phyloP scores from a whole-genome alignment of 768 basidiomycete genomes.

The Boletus subparvulus region DNA sequence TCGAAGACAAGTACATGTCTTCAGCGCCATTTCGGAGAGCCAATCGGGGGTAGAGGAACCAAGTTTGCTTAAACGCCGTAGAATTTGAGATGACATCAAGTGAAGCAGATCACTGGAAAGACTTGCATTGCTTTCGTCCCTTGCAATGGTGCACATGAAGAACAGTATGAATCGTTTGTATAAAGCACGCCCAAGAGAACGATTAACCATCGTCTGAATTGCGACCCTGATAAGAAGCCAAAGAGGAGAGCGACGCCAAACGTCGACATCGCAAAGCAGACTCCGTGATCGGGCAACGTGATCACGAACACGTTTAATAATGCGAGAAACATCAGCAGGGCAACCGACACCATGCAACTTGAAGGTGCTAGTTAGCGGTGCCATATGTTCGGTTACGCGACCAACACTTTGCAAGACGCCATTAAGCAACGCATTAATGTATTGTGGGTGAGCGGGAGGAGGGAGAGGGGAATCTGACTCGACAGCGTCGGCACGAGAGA shows the following conservation, averaged over 20 bases:
- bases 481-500: too few species aligned
- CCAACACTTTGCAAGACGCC: too few species aligned
- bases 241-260: slow-evolving; percentile 32
- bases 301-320: slow-evolving; percentile 29
- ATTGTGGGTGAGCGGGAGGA: too few species aligned
- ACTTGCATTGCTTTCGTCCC: slow-evolving; percentile 10
- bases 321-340: slow-evolving; percentile 4
- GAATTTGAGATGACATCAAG: slow-evolving; percentile 22
- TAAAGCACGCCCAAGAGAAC: slow-evolving; percentile 5
- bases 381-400: slow-evolving; percentile 22
- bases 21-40: not conserved
- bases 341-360: too few species aligned
- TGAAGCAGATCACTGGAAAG: slow-evolving; percentile 24
- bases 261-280: not conserved
- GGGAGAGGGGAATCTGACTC: too few species aligned
- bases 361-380: too few species aligned
- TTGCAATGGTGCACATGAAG: slow-evolving; percentile 31
- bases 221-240: slow-evolving; percentile 35
- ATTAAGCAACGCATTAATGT: too few species aligned
- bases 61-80: slow-evolving; percentile 18
- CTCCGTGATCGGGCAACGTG: slow-evolving; percentile 9
- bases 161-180: slow-evolving; percentile 52
- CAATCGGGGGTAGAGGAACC: not conserved
- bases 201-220: slow-evolving; percentile 26
- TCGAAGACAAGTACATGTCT: not conserved